phyloP scores from a whole-genome alignment of 805 yeast genomes.

The Metschnikowia hibisci region DNA sequence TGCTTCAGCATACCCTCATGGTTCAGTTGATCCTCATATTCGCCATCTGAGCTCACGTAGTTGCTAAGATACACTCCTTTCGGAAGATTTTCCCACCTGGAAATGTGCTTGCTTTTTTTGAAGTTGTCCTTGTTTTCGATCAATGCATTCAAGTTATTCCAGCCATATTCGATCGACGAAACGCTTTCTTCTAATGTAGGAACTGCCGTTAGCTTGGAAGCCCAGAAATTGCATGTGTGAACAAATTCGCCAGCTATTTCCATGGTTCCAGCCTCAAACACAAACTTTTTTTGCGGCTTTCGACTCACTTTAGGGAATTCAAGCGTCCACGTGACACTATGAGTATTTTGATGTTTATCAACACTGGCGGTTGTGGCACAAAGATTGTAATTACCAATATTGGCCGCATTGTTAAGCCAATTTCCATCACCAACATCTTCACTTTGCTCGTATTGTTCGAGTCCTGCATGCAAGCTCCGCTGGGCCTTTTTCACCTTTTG shows the following conservation, averaged over 20 bases:
- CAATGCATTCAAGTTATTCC: constrained; percentile 48
- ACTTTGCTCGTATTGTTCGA: constrained; percentile 23
- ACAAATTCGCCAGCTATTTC: constrained; percentile 69
- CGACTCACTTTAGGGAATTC: constrained; percentile 47
- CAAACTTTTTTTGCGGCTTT: constrained; percentile 38
- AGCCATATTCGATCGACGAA: constrained; percentile 79
- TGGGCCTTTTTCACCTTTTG: constrained; percentile 24
- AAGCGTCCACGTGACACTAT: constrained; percentile 47
- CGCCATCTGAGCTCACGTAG: constrained; percentile 20
- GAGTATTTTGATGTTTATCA: constrained; percentile 24
- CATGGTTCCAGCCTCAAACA: constrained; percentile 62
- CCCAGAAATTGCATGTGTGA: constrained; percentile 85
- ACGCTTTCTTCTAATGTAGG: constrained; percentile 67
- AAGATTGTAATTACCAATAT: constrained; percentile 49
- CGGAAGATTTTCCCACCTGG: constrained; percentile 42
- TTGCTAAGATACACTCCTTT: constrained; percentile 40
- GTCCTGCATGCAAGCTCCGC: constrained; percentile 18
- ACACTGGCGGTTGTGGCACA: constrained; percentile 49
- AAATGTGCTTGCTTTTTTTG: constrained; percentile 31
- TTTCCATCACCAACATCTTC: constrained; percentile 55
- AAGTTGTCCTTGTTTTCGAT: constrained; percentile 26
- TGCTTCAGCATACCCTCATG: constrained; percentile 43
- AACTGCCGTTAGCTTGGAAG: constrained; percentile 76
- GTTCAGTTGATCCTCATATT: constrained; percentile 16
- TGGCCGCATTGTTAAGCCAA: constrained; percentile 62